Conservation (phyloP, 2,329 filamentous ascomycete genomes). For the Drechslerella stenobrocha region DNA sequence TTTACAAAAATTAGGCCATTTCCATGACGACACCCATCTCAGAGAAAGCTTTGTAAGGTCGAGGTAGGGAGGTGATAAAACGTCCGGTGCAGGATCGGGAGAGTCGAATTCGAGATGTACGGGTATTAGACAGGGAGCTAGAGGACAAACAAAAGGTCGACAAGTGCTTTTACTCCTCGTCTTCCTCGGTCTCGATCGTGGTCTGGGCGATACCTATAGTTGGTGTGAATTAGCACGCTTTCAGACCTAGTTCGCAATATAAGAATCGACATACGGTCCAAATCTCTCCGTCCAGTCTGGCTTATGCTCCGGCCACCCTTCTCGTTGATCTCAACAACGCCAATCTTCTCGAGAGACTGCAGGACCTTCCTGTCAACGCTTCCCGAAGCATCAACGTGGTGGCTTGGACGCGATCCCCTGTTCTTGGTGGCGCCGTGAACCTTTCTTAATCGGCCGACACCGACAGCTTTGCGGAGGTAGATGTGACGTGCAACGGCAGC, state of each 20-base stretch:
- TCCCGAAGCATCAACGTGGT: conserved; percentile 95
- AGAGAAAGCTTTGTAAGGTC: conserved; percentile 16
- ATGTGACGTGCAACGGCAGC: conserved; percentile 95
- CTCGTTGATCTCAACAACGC: conserved; percentile 94
- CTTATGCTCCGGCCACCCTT: conserved; percentile 99
- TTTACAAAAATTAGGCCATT: conserved; percentile 31
- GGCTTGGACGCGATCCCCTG: conserved; percentile 84
- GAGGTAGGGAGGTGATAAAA: conserved; percentile 16
- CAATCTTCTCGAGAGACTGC: conserved; percentile 98
- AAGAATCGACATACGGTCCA: conserved; percentile 70
- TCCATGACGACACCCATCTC: conserved; percentile 44
- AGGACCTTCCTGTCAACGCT: conserved; percentile 96
- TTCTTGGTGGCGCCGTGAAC: conserved; percentile 96
- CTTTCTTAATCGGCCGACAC: conserved; percentile 96
- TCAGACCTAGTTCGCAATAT: neutral
- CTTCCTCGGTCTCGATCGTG: conserved; percentile 71
- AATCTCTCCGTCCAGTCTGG: conserved; percentile 96
- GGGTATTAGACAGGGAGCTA: conserved; percentile 41
- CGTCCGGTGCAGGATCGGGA: too few relatives aligned
- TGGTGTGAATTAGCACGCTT: conserved; percentile 26
- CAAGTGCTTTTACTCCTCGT: conserved; percentile 64
- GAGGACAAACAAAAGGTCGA: conserved; percentile 25
- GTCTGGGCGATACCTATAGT: conserved; percentile 73
- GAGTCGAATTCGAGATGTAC: conserved; percentile 55
- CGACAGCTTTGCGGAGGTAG: conserved; percentile 99